phyloP scores from a whole-genome alignment of 306 rosid genomes.

The Dryas alaskensis region DNA sequence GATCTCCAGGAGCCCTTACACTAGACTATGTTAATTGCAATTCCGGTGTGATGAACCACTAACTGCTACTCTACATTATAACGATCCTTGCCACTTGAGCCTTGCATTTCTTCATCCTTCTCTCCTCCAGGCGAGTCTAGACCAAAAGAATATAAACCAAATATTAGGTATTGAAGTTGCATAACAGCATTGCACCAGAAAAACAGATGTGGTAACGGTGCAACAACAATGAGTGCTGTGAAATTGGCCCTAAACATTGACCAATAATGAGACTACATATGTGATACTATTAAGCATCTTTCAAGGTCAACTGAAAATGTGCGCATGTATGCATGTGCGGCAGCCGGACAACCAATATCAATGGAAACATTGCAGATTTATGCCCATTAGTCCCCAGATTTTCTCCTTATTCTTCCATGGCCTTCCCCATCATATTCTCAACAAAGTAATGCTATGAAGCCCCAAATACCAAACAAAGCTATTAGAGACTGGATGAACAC shows the following conservation, averaged over 20 bases:
- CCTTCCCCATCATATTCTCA: not conserved
- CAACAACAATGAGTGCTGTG: not conserved
- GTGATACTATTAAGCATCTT: not conserved
- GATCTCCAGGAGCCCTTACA: constrained; percentile 16
- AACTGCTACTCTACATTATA: constrained; percentile 27
- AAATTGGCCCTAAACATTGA: not conserved
- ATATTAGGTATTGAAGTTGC: constrained; percentile 26
- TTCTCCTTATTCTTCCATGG: not conserved
- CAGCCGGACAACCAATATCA: not conserved
- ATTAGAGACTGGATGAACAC: not conserved
- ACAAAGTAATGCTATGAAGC: not conserved
- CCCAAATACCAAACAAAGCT: not conserved
- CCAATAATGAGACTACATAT: not conserved
- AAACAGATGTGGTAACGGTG: not conserved
- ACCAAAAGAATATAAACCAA: constrained; percentile 23
- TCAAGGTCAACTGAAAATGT: not conserved
- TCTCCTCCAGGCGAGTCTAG: constrained; percentile 22
- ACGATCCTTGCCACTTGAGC: constrained; percentile 15
- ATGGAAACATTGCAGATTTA: not conserved
- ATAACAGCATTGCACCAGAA: not conserved
- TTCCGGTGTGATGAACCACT: constrained; percentile 16
- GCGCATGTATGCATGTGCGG: not conserved
- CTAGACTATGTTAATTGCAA: constrained; percentile 19
- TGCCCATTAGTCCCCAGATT: not conserved
- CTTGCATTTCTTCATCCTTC: constrained; percentile 19